Evolutionary conservation across 2,329 filamentous ascomycete genomes (phyloP), one percentile per base, ranked within the genome.

Genomic region (Nemania abortiva): DNA sequence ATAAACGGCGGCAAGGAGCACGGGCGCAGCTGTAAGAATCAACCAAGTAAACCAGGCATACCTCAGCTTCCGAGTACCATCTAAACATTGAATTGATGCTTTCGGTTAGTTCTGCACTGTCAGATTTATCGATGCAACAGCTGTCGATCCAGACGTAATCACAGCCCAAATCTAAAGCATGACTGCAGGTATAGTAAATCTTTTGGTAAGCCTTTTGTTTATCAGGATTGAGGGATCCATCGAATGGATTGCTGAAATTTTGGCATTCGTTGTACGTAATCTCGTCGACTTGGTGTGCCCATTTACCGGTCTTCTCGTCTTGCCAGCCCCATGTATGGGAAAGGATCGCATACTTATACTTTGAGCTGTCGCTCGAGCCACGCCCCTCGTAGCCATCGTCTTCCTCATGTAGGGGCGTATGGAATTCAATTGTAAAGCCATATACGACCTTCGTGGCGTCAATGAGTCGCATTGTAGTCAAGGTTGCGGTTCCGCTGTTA

Each of bases 41-140:
- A 6, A 29, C 39, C 11, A 69, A 20, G 37, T 47, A 58, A 5
- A 55, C 62, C 2, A 57, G 49, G 20, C 57, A 69, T 29, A 55
- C 15, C 20, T 54, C 45, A 20, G 62, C 62, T 15, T 52, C 20
- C 34, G 39, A 50, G 22, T 62, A 66, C 62, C 56, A 68, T 31
- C 18, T 15, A 18, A 42, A 65, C 53, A 65, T 66, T 0, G 45
- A 47, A 45, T 58, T 62, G 22, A 58, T 50, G 7, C 27, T 50
- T 42, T 39, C 24, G 1, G 31, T 22, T 20, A 65, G 13, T 13
- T 65, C 34, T 20, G 27, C n/a, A n/a, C n/a, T n/a, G n/a, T n/a
- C n/a, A n/a, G n/a, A n/a, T n/a, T n/a, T n/a, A n/a, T n/a, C n/a
- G n/a, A n/a, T n/a, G n/a, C n/a, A n/a, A n/a, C n/a, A n/a, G n/a